phyloP scores from a whole-genome alignment of 2,329 filamentous ascomycete genomes.

The Colletotrichum destructivum region DNA sequence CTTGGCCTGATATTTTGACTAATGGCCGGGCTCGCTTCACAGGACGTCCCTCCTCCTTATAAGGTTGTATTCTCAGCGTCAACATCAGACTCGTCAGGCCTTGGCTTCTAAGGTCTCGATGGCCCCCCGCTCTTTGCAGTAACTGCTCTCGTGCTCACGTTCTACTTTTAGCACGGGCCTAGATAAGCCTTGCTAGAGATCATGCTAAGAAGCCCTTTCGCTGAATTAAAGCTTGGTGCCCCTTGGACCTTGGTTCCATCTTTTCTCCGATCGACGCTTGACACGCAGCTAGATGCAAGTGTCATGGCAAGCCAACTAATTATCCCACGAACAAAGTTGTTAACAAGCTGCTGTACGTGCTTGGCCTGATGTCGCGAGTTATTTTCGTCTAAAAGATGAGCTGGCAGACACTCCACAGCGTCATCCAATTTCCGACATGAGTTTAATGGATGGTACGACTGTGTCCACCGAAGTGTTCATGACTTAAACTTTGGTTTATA shows the following conservation, averaged over 20 bases:
- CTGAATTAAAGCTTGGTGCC: background rate
- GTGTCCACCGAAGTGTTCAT: slow-evolving; percentile 65
- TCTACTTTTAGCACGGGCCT: background rate
- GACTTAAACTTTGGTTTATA: background rate
- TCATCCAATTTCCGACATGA: too few relatives aligned
- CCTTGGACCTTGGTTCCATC: too few relatives aligned
- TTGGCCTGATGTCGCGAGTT: background rate
- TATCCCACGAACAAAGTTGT: background rate
- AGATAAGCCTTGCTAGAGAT: background rate
- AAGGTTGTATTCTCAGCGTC: background rate
- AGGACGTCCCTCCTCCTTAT: background rate
- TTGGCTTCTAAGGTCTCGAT: background rate
- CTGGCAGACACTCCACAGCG: slow-evolving; percentile 40
- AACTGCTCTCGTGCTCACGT: background rate
- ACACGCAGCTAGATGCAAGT: too few relatives aligned
- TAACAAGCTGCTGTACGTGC: background rate
- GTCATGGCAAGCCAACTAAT: background rate
- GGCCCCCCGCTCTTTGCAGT: background rate
- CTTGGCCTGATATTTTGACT: background rate
- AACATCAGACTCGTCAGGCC: background rate
- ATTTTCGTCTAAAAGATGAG: background rate
- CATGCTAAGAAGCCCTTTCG: background rate
- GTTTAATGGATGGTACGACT: slow-evolving; percentile 63
- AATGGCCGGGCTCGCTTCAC: background rate
- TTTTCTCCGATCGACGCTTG: background rate